phyloP scores from a whole-genome alignment of 305 asterid species.

The Fraxinus ornus region DNA sequence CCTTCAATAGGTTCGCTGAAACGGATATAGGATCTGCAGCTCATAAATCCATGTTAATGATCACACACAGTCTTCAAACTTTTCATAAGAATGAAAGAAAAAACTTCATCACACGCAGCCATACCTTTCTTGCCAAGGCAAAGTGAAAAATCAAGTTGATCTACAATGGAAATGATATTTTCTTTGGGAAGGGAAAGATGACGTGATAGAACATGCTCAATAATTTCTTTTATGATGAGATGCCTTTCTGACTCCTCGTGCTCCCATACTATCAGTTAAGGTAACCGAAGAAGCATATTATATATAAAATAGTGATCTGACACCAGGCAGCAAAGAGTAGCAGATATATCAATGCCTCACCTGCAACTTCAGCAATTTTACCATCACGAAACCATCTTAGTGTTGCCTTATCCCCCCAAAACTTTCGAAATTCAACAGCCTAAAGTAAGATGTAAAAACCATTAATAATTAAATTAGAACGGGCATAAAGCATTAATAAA shows the following conservation, averaged over 20 bases:
- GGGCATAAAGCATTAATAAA: background rate
- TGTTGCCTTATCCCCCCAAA: conserved; percentile 96
- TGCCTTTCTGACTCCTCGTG: conserved; percentile 75
- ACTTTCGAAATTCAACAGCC: conserved; percentile 87
- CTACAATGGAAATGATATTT: conserved; percentile 55
- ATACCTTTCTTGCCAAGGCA: conserved; percentile 62
- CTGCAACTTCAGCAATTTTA: conserved; percentile 90
- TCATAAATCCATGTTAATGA: conserved; percentile 20
- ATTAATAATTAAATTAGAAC: conserved; percentile 16
- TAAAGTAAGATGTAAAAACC: conserved; percentile 26
- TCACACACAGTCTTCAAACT: background rate
- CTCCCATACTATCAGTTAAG: conserved; percentile 73
- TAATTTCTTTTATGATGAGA: conserved; percentile 74
- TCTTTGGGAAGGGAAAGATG: conserved; percentile 80
- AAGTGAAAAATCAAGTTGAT: conserved; percentile 94
- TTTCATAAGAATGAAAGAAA: conserved; percentile 7
- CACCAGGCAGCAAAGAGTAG: conserved; percentile 27
- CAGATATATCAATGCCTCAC: conserved; percentile 42
- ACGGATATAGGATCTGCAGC: conserved; percentile 77
- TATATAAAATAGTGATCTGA: conserved; percentile 15
- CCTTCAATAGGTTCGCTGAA: conserved; percentile 61
- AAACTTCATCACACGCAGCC: background rate
- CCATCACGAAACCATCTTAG: conserved; percentile 88
- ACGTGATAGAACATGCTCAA: conserved; percentile 68
- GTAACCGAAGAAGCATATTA: conserved; percentile 4